Base-by-base conservation (phyloP, 352 stramenopile species). In the Phytophthora litchii region DNA sequence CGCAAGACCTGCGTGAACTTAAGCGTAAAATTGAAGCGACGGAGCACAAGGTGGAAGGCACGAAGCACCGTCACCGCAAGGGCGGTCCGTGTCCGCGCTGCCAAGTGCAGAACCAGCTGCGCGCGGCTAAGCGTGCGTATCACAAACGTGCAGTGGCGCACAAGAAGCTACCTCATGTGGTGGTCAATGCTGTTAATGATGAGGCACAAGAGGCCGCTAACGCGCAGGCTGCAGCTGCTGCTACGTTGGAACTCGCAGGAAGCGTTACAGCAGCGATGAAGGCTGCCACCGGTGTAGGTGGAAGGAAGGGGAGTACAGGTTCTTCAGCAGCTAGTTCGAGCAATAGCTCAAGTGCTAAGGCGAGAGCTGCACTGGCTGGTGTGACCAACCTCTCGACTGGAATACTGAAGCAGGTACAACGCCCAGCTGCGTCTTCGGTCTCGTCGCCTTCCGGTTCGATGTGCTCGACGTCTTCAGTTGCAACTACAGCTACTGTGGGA, bases 11-110 rank as follows among this genome's bases (percentile, higher is more conserved):
- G 17, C 86, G 86, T 45, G 84, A 93, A 27, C 74, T 93, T 14
- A 93, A 93, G 58, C 80, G 81, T 47, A 93, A 93, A 55, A 93
- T 93, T 61, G 84, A 93, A 61, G 80, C 80, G 20, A 93, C 84
- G 0, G 84, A 93, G 60, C 75, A 88, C 70, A 91, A 91, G 63
- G 84, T 93, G 17, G 84, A 93, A 72, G 84, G 84, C 9, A 93
- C 84, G n/a, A 93, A 93, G 63, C 84, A 93, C 50, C 84, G 84
- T 53, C 84, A 93, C 60, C 84, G 84, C 64, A 93, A 93, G 64
- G 84, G 84, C 29, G 84, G 84, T 1, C 84, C 84, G 51, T 93
- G 84, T 35, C 84, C 84, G 27, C 82, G 84, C 8, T 93, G 84
- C 31, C 84, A 93, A 43, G 84, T 93, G 12, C 84, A 93, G 59